Evolutionary conservation across 176 grass and related monocot genomes (phyloP), one percentile per base, ranked within the genome.

Genomic region (Rhynchospora tenuis): DNA sequence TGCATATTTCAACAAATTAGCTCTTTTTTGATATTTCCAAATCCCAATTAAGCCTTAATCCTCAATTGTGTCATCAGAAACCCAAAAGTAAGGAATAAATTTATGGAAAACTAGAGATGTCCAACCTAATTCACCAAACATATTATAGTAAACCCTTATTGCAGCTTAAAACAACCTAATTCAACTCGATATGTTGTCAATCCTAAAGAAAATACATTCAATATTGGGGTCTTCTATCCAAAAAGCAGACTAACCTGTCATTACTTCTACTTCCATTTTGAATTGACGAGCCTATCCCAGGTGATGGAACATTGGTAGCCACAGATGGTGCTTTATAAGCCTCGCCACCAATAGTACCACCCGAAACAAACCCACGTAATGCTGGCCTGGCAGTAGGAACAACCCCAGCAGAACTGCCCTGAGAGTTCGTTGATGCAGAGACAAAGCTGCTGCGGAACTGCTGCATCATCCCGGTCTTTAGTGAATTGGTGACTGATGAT

Each of bases 361-460:
- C 96, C 14, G 93, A 89, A 87, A 99, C 91, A 91, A 98, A 98
- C 69, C 96, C 96, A 5, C 89, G 82, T 78, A 98, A 81, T 68
- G 88, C 68, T 5, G 96, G 92, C 62, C 83, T 88, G 71, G 80
- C 86, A 73, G 75, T 80, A n/a, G 88, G 73, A 77, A 84, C 28
- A 17, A 42, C 17, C 23, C 81, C 60, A 80, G 79, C 54, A 85
- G 80, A 65, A 67, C 58, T 85, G 52, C 84, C 85, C 81, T 71
- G 62, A 24, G 86, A 50, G 76, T 57, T 98, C 1, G 89, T 84
- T 75, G 93, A 83, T 27, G 93, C 96, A 69, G 91, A 94, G 16
- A 98, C 89, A 83, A 98, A 98, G 88, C 83, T 95, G 71, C 88
- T 90, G 87, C 91, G 95, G 73, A 95, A 98, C 76, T 93, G 93